Evolutionary conservation across 2,329 filamentous ascomycete genomes (phyloP).

Genomic region (Penicillium freii): DNA sequence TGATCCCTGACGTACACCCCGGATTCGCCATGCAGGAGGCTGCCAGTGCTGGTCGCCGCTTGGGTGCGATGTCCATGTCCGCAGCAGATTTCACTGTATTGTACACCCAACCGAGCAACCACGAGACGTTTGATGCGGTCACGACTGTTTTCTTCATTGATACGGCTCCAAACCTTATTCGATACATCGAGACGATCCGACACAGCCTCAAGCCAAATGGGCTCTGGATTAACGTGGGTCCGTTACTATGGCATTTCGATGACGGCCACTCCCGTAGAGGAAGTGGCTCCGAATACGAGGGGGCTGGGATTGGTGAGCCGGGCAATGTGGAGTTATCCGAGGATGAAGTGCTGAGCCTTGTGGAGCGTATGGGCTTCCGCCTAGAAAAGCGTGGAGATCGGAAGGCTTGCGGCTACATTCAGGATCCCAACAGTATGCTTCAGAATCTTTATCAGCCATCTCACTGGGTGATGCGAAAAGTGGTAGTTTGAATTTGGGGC

Average conservation of each 20-base stretch:
- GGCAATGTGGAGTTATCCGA: conserved; percentile 87
- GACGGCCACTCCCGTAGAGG: conserved; percentile 46
- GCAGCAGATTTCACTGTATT: conserved; percentile 89
- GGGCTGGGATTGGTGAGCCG: conserved; percentile 73
- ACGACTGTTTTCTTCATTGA: conserved; percentile 95
- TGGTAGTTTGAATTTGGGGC: neutral
- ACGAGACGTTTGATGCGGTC: conserved; percentile 71
- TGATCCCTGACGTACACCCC: conserved; percentile 78
- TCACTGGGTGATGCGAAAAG: conserved; percentile 82
- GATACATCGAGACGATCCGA: conserved; percentile 80
- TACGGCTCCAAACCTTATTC: conserved; percentile 87
- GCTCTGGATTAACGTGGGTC: conserved; percentile 84
- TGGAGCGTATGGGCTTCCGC: conserved; percentile 72
- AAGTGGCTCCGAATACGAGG: conserved; percentile 24
- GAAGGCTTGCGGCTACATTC: conserved; percentile 69
- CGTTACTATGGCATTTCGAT: conserved; percentile 93
- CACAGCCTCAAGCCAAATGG: conserved; percentile 76
- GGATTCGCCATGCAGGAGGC: conserved; percentile 52
- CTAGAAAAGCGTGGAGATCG: conserved; percentile 66
- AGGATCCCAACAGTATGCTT: conserved; percentile 80
- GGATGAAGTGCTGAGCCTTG: conserved; percentile 77
- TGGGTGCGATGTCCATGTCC: conserved; percentile 83
- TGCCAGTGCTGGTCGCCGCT: conserved; percentile 27
- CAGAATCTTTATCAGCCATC: conserved; percentile 76
- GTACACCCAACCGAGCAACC: conserved; percentile 66